phyloP scores from a whole-genome alignment of 2,329 filamentous ascomycete species.

The Colletotrichum chlorophyti region DNA sequence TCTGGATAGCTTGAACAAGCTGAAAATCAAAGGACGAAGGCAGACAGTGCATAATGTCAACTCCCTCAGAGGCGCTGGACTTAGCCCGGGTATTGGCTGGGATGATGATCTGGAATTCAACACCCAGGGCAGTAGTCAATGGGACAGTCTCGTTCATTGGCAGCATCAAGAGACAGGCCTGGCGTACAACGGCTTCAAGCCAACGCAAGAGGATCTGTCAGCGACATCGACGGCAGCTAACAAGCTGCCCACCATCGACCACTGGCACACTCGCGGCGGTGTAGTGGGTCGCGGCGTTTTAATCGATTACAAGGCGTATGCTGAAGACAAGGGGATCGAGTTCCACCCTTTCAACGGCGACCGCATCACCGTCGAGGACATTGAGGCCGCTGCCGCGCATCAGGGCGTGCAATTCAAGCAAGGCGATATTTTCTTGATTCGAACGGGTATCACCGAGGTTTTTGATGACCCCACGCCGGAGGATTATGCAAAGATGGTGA shows the following conservation, averaged over 20 bases:
- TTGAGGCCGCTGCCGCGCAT: conserved; percentile 63
- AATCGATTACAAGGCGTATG: conserved; percentile 59
- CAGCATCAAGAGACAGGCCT: conserved; percentile 49
- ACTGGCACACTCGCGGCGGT: conserved; percentile 60
- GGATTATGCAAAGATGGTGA: conserved; percentile 41
- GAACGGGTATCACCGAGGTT: conserved; percentile 67
- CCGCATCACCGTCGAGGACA: conserved; percentile 59
- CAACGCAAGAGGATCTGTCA: conserved; percentile 40
- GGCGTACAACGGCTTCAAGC: conserved; percentile 57
- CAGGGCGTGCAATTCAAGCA: conserved; percentile 69
- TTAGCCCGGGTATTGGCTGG: conserved; percentile 40
- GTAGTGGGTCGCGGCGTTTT: conserved; percentile 62
- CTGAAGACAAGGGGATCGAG: conserved; percentile 54
- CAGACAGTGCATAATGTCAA: conserved; percentile 43
- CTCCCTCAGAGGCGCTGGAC: conserved; percentile 39
- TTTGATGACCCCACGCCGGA: conserved; percentile 54
- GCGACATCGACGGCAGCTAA: conserved; percentile 34
- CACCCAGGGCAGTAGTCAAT: conserved; percentile 62
- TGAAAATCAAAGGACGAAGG: conserved; percentile 43
- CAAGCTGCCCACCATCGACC: conserved; percentile 48
- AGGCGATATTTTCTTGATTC: conserved; percentile 72
- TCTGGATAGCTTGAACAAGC: conserved; percentile 45
- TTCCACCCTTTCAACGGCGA: conserved; percentile 60
- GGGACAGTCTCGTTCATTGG: conserved; percentile 60
- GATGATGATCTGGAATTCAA: conserved; percentile 62